Evolutionary conservation across 2,329 filamentous ascomycete genomes (phyloP), one percentile per base, ranked within the genome.

Genomic region (Diaporthe longicolla): DNA sequence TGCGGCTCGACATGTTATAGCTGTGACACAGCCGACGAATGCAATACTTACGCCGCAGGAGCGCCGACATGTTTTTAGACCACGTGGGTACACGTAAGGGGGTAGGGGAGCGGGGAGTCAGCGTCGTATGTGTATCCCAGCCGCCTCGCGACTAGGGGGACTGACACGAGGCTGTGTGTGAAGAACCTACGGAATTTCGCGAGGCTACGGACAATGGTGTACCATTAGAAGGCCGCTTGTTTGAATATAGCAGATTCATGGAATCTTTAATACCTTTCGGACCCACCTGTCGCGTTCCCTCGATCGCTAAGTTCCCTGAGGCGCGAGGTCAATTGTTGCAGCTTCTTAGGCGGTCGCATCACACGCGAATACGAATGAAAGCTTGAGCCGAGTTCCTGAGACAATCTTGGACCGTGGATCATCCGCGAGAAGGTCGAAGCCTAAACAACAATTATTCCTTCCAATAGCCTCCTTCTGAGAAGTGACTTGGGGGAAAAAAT

Each of bases 1-100:
- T 50, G 61, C 19, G 61, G 61, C 61, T 65, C 61, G 45, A 50
- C 61, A 5, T 65, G 61, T 21, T 65, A 24, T 21, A 65, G 61
- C 43, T 65, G 61, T 24, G 17, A 48, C 43, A 50, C 26, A 3
- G 26, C 61, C 13, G 19, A 3, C 6, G 61, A 65, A 21, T 65
- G 61, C 29, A 43, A 50, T 13, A 45, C 35, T 6, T 50, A 35
- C 21, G 43, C 43, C 43, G 61, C 11, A 43, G 61, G 61, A n/a
- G 26, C 29, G 6, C 61, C 61, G 11, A 35, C 29, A 1, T 65
- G 43, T 29, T 2, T 5, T 6, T 48, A 50, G 13, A 17, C 40
- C 40, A 32, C 32, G 32, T 43, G 37, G 37, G 24, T 11, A 21
- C 15, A 21, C 7, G 4, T 26, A n/a, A 6, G 10, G 37, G 37